Base-by-base conservation (phyloP, 1,139 yeast species). In the Suhomyces choctaworum region DNA sequence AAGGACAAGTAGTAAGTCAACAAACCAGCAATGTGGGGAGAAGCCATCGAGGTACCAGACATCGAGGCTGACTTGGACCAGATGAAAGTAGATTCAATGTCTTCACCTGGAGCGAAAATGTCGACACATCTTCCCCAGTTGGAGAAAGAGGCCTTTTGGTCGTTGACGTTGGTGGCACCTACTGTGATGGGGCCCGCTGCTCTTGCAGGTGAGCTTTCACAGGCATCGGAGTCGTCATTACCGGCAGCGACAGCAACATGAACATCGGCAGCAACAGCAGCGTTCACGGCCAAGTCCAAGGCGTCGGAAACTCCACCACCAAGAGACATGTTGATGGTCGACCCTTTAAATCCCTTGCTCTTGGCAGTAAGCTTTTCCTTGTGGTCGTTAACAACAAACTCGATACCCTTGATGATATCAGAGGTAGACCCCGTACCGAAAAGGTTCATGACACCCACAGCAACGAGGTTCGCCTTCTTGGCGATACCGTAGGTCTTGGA, bases 41-140 rank as follows among this genome's bases (percentile, higher is more conserved):
- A 87, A 22, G 98, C 98, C 98, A 92, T 92, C 14, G 98, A 92
- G 14, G 98, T 92, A 67, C 98, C 98, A 25, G 97, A 88, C 64
- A 92, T 76, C 48, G 95, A 83, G 31, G 94, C 89, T 40, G 76
- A 63, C 47, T 80, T 80, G 25, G 95, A 82, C 33, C 96, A 95
- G 61, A 86, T 89, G 69, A 89, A 92, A 36, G 95, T 84, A 21
- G 92, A 82, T 53, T 82, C 70, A 46, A 86, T 76, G 61, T 84
- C 82, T 61, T 83, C 75, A 56, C 95, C 95, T 19, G 95, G 95
- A 22, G 88, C 95, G 55, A 83, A 85, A 41, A 86, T 78, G 59
- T 84, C 94, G 35, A 86, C 95, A 73, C 95, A 83, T 54, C 73
- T 73, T 60, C 95, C 95, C 63, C 73, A 85, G 70, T 85, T 86